Evolutionary conservation across 225 moss, liverwort and hornwort genomes (phyloP).

Genomic region (Bryoerythrophyllum caledonicum): DNA sequence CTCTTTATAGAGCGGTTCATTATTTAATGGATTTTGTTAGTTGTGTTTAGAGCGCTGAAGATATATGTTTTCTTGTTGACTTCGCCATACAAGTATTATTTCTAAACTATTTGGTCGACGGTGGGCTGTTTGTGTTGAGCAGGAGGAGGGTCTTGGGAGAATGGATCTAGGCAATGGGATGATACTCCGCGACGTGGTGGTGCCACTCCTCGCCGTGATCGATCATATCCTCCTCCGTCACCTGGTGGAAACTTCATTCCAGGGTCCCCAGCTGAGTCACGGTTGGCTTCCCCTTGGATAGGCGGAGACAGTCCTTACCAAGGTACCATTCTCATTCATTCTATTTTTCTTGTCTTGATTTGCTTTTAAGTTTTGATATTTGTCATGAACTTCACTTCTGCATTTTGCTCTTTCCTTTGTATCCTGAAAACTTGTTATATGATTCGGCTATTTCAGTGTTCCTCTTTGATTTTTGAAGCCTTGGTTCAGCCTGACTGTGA

Average conservation of each 20-base stretch:
- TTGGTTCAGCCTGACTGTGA: constrained; percentile 11
- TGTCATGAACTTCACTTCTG: background rate
- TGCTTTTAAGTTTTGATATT: constrained; percentile 7
- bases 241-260: constrained; percentile 71
- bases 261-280: constrained; percentile 85
- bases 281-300: constrained; percentile 91
- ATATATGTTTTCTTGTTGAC: constrained; percentile 1
- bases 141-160: constrained; percentile 66
- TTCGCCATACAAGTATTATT: background rate
- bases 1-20: background rate
- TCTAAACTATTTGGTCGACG: background rate
- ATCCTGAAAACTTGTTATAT: background rate
- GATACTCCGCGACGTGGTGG: constrained; percentile 72
- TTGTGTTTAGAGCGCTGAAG: constrained; percentile 2
- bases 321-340: constrained; percentile 31
- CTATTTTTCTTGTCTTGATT: constrained; percentile 3
- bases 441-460: background rate
- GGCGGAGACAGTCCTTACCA: constrained; percentile 70
- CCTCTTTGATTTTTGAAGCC: background rate
- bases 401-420: background rate
- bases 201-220: constrained; percentile 56
- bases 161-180: constrained; percentile 92
- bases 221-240: constrained; percentile 60
- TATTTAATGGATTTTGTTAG: background rate
- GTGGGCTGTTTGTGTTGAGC: constrained; percentile 13